A percentile compares a stretch with the other conserved stretches of the same genome.
Evolutionary conservation across 805 yeast species (phyloP).

Genomic region (Schizosaccharomyces pombe): DNA sequence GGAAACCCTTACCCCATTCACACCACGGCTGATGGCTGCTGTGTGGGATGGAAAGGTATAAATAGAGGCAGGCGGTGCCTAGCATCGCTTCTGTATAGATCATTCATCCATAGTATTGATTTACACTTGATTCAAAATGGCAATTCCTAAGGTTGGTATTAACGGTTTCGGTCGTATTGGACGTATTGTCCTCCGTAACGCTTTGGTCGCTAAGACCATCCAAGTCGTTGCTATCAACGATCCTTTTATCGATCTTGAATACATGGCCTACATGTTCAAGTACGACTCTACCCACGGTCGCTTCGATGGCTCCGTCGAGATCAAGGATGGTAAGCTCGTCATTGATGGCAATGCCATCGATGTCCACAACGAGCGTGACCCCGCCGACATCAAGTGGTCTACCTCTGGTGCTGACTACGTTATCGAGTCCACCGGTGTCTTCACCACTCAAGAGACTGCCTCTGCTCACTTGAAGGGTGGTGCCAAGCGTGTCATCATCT

Average conservation of each 20-base stretch:
- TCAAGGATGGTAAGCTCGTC: constrained; percentile 27
- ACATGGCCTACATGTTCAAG: constrained; percentile 89
- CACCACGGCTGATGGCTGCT: neutral
- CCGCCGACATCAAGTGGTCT: constrained; percentile 75
- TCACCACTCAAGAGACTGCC: constrained; percentile 63
- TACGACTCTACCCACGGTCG: constrained; percentile 84
- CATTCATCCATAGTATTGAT: neutral
- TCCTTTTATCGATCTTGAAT: constrained; percentile 73
- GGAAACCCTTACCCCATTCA: neutral
- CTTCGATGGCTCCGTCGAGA: constrained; percentile 48
- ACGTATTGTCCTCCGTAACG: constrained; percentile 66
- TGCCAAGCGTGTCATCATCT: constrained; percentile 84
- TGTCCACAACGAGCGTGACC: constrained; percentile 65
- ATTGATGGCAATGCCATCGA: constrained; percentile 45
- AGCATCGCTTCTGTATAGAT: neutral
- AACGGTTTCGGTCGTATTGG: constrained; percentile 93
- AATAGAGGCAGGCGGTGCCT: neutral
- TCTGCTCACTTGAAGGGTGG: constrained; percentile 69
- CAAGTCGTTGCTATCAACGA: constrained; percentile 74
- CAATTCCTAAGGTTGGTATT: constrained; percentile 46
- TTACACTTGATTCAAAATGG: constrained; percentile 6
- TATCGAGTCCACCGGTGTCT: constrained; percentile 86
- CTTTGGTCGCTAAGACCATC: constrained; percentile 48
- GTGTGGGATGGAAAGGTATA: neutral
- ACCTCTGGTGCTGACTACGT: constrained; percentile 52